Percentiles rank a stretch among this genome's conserved stretches.
Conservation (phyloP, 768 basidiomycete species). For the Daedalea quercina region DNA sequence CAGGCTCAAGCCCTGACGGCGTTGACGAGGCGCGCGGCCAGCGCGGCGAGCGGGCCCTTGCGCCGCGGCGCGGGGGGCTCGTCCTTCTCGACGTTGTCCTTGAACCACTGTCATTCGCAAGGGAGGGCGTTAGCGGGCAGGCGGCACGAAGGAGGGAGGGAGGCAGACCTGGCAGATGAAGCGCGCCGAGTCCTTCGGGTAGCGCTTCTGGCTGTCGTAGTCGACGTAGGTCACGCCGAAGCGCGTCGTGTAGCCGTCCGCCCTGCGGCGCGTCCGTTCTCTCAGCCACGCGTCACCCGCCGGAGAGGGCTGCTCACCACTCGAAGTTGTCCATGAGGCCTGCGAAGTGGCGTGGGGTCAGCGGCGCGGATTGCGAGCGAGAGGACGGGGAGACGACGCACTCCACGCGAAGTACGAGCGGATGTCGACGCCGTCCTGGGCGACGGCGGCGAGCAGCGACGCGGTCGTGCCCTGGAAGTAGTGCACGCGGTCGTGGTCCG, state of each 20-base stretch:
- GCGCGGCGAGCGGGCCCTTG: conserved; percentile 1
- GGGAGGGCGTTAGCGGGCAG: not conserved
- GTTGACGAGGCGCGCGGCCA: conserved; percentile 1
- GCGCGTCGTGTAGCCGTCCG: conserved; percentile 62
- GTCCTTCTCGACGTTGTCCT: conserved; percentile 21
- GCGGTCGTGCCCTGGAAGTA: conserved; percentile 58
- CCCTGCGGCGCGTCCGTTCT: conserved; percentile 23
- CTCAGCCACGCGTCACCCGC: not conserved
- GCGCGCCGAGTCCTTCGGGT: conserved; percentile 55
- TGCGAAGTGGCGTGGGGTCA: conserved; percentile 15
- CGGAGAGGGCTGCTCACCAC: conserved; percentile 31
- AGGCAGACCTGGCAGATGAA: conserved; percentile 45
- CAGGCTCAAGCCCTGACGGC: not conserved
- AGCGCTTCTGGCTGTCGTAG: conserved; percentile 59
- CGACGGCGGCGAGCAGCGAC: conserved; percentile 48
- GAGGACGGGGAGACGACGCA: conserved; percentile 24
- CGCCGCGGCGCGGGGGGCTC: not conserved
- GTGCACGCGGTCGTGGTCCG: conserved; percentile 57
- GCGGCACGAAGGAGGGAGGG: not conserved
- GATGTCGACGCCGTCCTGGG: conserved; percentile 58
- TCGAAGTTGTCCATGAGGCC: conserved; percentile 70
- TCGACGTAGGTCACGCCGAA: conserved; percentile 72
- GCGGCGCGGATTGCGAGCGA: not conserved
- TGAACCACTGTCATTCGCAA: conserved; percentile 21
- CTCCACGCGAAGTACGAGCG: conserved; percentile 66